Evolutionary conservation across 441 rosid species (phyloP).

Genomic region (Erodium trifolium): DNA sequence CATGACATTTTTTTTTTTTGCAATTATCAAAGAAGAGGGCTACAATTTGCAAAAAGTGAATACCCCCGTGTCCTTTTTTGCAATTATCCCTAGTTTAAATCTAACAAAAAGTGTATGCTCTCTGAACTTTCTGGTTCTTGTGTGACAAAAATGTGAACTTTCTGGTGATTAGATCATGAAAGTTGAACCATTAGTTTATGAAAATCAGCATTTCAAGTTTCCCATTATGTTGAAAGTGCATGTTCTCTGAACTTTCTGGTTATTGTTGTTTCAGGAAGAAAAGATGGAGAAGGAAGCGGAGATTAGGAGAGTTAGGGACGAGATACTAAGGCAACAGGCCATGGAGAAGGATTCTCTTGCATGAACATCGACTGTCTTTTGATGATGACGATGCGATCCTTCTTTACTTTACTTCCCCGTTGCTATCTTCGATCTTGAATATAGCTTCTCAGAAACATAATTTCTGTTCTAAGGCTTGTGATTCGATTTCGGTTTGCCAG

Average conservation of each 20-base stretch:
- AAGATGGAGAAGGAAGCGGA: constrained; percentile 70
- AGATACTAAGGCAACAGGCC: constrained; percentile 39
- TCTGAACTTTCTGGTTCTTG: too few species aligned
- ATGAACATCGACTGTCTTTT: neutral
- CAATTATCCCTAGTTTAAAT: too few species aligned
- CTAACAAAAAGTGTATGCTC: too few species aligned
- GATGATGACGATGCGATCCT: neutral
- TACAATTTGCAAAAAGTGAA: too few species aligned
- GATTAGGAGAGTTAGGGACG: constrained; percentile 59
- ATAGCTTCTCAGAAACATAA: too few species aligned
- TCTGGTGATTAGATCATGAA: neutral
- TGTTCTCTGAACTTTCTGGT: neutral
- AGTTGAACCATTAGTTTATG: neutral
- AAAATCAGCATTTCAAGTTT: neutral
- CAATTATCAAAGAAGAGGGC: too few species aligned
- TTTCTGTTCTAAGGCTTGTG: too few species aligned
- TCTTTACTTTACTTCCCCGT: too few species aligned
- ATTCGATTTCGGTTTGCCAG: too few species aligned
- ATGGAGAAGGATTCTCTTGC: constrained; percentile 46
- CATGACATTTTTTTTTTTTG: too few species aligned
- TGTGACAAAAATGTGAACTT: neutral
- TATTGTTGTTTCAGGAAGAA: constrained; percentile 36
- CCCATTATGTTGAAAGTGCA: neutral
- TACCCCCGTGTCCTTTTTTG: too few species aligned
- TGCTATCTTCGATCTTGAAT: too few species aligned